Base-by-base conservation (phyloP, 1,284 basidiomycete species). In the Microbotryum lychnidis-dioicae region DNA sequence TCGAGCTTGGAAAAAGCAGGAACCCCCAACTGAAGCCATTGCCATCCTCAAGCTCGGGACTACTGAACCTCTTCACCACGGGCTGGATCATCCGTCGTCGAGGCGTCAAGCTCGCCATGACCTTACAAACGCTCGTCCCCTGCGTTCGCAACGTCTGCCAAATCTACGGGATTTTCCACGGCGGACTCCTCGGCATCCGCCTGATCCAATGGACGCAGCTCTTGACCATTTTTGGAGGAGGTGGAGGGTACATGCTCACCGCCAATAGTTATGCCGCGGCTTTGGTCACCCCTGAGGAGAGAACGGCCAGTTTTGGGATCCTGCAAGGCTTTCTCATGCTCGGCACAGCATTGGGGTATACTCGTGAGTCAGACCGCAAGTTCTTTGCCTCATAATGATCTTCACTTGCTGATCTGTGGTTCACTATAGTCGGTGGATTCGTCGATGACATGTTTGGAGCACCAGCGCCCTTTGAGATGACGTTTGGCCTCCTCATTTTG, bases 1-100 rank as follows among this genome's bases (percentile, higher is more conserved):
- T 27, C 27, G 27, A 27, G 27, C 27, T 51, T 50, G 6, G 16
- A 20, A 23, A 2, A 3, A 21, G 20, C 21, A 23, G 25, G 6
- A 25, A 23, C 18, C 2, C 10, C 37, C 50, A 12, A 20, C 18
- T 20, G 27, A 27, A 5, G 6, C 5, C 27, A 27, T 20, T 2
- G 2, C 29, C 20, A 1, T 9, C 31, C 37, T 12, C 7, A 18
- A 33, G 57, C 14, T 9, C 50, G 71, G 75, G 74, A 10, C 61
- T 76, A 8, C 52, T 74, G 46, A 76, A 76, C 61, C 69, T 76
- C 12, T 71, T 77, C 61, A 66, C 73, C 1, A 75, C 75, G 2
- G 72, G 74, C 1, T 73, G 63, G 62, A 69, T 73, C 58, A 74
- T 75, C 52, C 62, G 65, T 23, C 64, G 60, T 1, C 73, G 60